Conservation (phyloP, 257 asterid species). For the Przewalskia tangutica region DNA sequence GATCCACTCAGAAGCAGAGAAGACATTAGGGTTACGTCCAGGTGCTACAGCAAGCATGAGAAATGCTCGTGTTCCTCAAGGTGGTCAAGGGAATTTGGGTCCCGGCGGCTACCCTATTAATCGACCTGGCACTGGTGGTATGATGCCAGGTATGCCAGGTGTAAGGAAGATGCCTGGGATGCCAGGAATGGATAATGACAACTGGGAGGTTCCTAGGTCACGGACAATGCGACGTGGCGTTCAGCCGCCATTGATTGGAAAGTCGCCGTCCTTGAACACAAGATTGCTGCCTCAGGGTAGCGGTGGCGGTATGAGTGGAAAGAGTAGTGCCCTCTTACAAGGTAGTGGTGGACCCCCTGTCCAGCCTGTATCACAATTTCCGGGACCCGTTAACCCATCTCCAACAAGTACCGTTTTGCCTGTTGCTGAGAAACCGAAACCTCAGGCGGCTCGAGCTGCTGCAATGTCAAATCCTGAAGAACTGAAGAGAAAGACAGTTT, state of each 20-base stretch:
- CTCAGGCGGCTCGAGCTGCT: conserved; percentile 25
- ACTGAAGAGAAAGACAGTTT: conserved; percentile 51
- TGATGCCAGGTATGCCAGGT: conserved; percentile 99
- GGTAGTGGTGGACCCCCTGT: conserved; percentile 42
- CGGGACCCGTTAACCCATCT: neutral
- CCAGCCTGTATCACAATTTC: conserved; percentile 6
- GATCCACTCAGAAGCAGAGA: conserved; percentile 94
- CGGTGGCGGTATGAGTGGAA: neutral
- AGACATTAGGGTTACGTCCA: conserved; percentile 81
- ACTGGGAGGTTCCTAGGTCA: conserved; percentile 77
- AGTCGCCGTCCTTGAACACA: neutral
- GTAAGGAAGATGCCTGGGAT: conserved; percentile 76
- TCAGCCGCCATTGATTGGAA: conserved; percentile 1
- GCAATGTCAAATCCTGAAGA: conserved; percentile 28
- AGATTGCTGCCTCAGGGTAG: neutral
- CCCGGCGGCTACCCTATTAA: conserved; percentile 63
- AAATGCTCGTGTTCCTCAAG: conserved; percentile 43
- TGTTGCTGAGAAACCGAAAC: conserved; percentile 13
- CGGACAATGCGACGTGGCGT: conserved; percentile 66
- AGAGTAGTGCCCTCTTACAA: conserved; percentile 72
- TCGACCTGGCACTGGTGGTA: conserved; percentile 24
- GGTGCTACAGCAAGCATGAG: conserved; percentile 84
- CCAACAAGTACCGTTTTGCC: neutral
- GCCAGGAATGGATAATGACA: conserved; percentile 69
- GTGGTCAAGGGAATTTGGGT: conserved; percentile 42